Evolutionary conservation across 306 rosid genomes (phyloP), one percentile per base, ranked within the genome.

Genomic region (Cucurbita moschata): DNA sequence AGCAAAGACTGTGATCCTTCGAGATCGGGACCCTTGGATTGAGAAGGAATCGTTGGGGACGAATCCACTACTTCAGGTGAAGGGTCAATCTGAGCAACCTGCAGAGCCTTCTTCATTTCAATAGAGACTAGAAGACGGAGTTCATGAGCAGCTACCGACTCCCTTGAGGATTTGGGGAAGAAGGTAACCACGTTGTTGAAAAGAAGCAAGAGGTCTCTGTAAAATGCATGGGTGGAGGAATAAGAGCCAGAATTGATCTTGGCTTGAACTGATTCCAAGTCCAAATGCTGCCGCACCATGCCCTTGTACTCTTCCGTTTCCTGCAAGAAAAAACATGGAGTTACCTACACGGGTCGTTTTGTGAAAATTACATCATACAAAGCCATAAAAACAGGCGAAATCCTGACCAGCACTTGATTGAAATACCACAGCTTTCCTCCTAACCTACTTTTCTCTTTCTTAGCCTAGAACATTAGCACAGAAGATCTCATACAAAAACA

Each of bases 141-240:
- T 12, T 82, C 83, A 64, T 60, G 68, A 0, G 88, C 97, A 0
- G 82, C 64, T 21, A 10, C 52, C 1, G 87, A 86, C 75, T 89
- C 87, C 8, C 9, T 0, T 3, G 96, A 89, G 63, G 85, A 84
- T 55, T 73, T 55, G 77, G 93, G 85, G 73, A 87, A 91, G 85
- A 89, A 82, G 18, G 76, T 77, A 49, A 58, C 18, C 75, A 85
- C 88, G 8, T 91, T 91, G 79, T 58, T 83, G 84, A 86, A 85
- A 71, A 91, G 83, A 16, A 87, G 87, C 4, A 87, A 78, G 47
- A 91, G 90, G 71, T 91, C 96, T 0, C 90, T 80, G 74, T 83
- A 87, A 85, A 87, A 84, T 66, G 82, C 50, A 55, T 13, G 73
- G 3, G 80, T 30, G 53, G 82, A 54, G 1, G 88, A 78, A 81